Conservation (phyloP, 805 yeast genomes). For the Yamadazyma tumulicola region DNA sequence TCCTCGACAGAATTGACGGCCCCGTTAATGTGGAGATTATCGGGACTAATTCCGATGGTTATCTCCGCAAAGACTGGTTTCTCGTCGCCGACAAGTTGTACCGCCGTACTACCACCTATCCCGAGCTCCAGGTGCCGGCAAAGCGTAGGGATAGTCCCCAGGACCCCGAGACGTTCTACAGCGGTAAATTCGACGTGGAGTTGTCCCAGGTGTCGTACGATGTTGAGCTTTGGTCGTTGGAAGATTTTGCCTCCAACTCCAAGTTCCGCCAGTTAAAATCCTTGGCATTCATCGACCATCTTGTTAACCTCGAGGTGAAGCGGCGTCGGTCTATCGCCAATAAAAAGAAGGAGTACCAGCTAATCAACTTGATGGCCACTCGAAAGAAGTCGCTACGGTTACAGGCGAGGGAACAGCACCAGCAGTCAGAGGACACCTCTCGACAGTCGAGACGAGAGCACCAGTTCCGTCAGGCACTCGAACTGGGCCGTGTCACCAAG, state of each 20-base stretch:
- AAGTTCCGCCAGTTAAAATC: conserved; percentile 3
- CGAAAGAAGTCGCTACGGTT: conserved; percentile 73
- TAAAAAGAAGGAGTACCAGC: conserved; percentile 59
- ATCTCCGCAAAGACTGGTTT: conserved; percentile 25
- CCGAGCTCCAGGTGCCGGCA: conserved; percentile 30
- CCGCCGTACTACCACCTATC: conserved; percentile 26
- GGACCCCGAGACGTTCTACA: conserved; percentile 26
- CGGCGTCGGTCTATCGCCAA: conserved; percentile 52
- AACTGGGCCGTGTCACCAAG: conserved; percentile 15
- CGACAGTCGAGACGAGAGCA: conserved; percentile 31
- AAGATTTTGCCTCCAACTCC: conserved; percentile 22
- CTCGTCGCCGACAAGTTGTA: conserved; percentile 51
- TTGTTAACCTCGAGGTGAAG: conserved; percentile 37
- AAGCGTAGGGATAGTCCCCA: conserved; percentile 31
- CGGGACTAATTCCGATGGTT: conserved; percentile 7
- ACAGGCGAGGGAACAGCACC: conserved; percentile 56
- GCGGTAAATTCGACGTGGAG: conserved; percentile 30
- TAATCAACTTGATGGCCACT: conserved; percentile 60
- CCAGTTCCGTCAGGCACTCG: conserved; percentile 42
- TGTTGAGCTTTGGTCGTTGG: conserved; percentile 26
- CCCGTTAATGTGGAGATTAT: conserved; percentile 6
- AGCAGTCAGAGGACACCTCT: conserved; percentile 50
- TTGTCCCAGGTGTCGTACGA: conserved; percentile 23
- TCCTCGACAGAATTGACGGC: conserved; percentile 39
- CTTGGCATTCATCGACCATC: conserved; percentile 8